Percentiles rank a stretch among this genome's conserved stretches.
These are phyloP conservation scores for Blastomyces gilchristii DNA, from an alignment of 2,329 filamentous ascomycete genomes.

Conservation along the genomic window DNA sequence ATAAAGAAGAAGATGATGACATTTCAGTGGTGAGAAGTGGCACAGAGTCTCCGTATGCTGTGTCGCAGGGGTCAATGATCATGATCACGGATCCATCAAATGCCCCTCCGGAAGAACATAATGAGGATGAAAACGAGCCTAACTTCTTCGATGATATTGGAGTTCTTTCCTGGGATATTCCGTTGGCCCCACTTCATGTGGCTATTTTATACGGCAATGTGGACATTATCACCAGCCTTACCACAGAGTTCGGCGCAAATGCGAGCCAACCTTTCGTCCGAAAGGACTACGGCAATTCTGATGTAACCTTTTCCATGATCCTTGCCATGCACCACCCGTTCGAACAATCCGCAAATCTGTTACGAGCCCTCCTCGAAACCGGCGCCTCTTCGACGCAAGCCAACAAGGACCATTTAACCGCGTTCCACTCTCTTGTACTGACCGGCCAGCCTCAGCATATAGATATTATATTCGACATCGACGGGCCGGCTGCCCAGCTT, in stretches of 20 bases:
- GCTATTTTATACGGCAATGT: constrained; percentile 65
- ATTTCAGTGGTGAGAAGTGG: constrained; percentile 30
- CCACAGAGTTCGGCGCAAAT: constrained; percentile 65
- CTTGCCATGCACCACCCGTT: constrained; percentile 52
- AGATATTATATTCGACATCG: constrained; percentile 37
- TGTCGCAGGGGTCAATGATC: constrained; percentile 61
- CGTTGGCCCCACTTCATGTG: constrained; percentile 64
- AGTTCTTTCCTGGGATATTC: constrained; percentile 67
- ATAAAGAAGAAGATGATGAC: constrained; percentile 13
- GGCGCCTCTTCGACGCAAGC: constrained; percentile 63
- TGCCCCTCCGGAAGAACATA: constrained; percentile 20
- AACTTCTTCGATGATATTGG: constrained; percentile 68
- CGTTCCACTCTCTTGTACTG: constrained; percentile 50
- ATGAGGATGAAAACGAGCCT: constrained; percentile 41
- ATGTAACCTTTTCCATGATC: constrained; percentile 54
- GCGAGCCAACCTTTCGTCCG: constrained; percentile 49
- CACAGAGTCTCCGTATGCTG: constrained; percentile 36
- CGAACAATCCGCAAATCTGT: constrained; percentile 53
- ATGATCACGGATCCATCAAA: constrained; percentile 39
- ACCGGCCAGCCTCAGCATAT: constrained; percentile 22
- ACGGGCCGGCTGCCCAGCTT: constrained; percentile 46
- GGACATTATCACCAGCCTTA: constrained; percentile 58
- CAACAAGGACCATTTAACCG: constrained; percentile 51
- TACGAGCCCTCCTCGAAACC: constrained; percentile 47
- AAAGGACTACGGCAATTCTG: constrained; percentile 31